Evolutionary conservation across 2,329 filamentous ascomycete species (phyloP), one percentile per base, ranked within the genome.

Genomic region (Fonsecaea nubica): DNA sequence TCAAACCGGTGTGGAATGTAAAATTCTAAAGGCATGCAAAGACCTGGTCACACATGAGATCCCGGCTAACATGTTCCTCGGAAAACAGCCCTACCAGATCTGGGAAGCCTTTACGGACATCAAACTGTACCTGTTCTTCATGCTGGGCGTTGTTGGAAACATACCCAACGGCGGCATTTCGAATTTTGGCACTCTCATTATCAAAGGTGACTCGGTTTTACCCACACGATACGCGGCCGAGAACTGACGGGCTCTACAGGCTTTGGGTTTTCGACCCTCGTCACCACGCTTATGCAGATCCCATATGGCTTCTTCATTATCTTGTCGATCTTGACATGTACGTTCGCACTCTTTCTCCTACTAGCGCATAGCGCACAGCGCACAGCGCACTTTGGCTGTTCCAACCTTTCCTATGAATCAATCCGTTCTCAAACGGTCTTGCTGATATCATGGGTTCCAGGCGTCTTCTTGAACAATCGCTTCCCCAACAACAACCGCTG

Each of bases 1-100:
- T 69, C 85, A 88, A 72, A 88, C 86, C 0, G 86, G 86, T 5
- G 80, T 87, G 3, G 85, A 87, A 73, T 86, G 87, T 69, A 84
- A 85, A 68, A 75, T 77, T 69, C 75, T 87, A 64, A 87, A 87
- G 67, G 67, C 62, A 30, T 53, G 52, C 3, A 21, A 33, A 25
- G 45, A 13, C 45, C 45, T 2, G 13, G 45, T 50, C 18, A 10
- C 18, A 12, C 45, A 9, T 30, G 21, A 50, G 18, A 13, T 8
- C 12, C 45, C 9, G 45, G 21, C 45, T 50, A 30, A 59, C 13
- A 12, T 50, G 21, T 7, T 30, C 30, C 18, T 4, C 4, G 30
- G n/a, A 5, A 5, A 32, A 25, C 38, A 69, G 71, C 82, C 80
- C 64, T 79, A 81, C 18, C 86, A 89, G 72, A 80, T 87, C 56